Conservation (phyloP, 495 filamentous ascomycete genomes). For the Annulohypoxylon maeteangense region DNA sequence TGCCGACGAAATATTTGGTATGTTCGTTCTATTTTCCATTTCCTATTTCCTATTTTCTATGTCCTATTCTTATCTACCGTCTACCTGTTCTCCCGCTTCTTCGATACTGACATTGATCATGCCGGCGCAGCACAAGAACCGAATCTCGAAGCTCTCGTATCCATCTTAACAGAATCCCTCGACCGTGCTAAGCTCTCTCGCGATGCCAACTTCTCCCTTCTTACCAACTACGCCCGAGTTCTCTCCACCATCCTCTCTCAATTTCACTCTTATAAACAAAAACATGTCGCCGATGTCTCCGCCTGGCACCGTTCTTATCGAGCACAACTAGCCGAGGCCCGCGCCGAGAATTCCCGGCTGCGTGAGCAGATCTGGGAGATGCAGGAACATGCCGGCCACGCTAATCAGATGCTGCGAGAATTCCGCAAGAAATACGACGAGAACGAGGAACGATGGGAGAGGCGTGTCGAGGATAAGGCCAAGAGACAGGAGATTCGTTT, state of each 20-base stretch:
- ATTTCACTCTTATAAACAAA: constrained; percentile 64
- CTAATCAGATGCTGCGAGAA: constrained; percentile 60
- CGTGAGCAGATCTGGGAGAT: constrained; percentile 68
- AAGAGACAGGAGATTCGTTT: constrained; percentile 61
- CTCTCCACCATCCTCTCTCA: constrained; percentile 61
- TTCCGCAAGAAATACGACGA: constrained; percentile 62
- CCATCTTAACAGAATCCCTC: constrained; percentile 62
- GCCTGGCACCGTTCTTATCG: constrained; percentile 68
- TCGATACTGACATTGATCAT: constrained; percentile 11
- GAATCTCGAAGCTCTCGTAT: constrained; percentile 63
- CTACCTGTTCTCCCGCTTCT: not conserved
- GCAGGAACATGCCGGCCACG: constrained; percentile 60
- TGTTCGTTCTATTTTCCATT: too few relatives aligned
- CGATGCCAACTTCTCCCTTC: constrained; percentile 63
- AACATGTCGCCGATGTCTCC: constrained; percentile 61
- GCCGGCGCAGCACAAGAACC: constrained; percentile 55
- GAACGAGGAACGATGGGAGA: constrained; percentile 57
- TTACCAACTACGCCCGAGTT: constrained; percentile 59
- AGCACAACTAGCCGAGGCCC: constrained; percentile 65
- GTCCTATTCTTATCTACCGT: not conserved
- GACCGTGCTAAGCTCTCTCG: constrained; percentile 62
- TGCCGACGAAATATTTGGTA: constrained; percentile 62
- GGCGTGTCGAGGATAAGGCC: constrained; percentile 55
- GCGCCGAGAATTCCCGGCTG: constrained; percentile 65
- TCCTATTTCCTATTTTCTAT: too few relatives aligned